phyloP scores from a whole-genome alignment of 2,329 filamentous ascomycete species.

The Rugonectria rugulosa region DNA sequence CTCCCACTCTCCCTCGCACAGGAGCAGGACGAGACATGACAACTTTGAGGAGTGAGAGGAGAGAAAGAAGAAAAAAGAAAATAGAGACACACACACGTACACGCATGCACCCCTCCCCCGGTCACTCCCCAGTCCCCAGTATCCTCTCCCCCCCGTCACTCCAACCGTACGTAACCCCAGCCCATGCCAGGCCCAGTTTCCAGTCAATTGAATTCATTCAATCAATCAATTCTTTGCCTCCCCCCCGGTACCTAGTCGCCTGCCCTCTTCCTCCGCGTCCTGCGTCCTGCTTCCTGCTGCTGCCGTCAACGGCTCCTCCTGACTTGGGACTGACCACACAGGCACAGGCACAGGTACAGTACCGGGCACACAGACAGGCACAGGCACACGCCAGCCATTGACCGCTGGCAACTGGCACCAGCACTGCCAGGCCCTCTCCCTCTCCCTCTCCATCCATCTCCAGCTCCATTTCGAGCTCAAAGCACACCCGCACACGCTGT shows the following conservation, averaged over 20 bases:
- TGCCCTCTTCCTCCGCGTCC: conserved; percentile 12
- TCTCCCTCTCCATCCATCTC: background rate
- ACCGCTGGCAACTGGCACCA: background rate
- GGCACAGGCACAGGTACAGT: conserved; percentile 28
- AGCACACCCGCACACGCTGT: conserved; percentile 10
- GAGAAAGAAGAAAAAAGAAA: background rate
- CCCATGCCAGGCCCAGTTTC: conserved; percentile 30
- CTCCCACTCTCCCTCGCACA: conserved; percentile 20
- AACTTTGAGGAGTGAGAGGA: conserved; percentile 20
- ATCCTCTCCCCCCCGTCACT: conserved; percentile 19
- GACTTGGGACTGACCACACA: conserved; percentile 31
- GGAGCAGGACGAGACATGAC: background rate
- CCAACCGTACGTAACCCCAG: conserved; percentile 30
- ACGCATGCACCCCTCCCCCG: conserved; percentile 31
- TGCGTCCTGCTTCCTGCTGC: no score
- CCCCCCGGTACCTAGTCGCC: conserved; percentile 20
- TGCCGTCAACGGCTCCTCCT: conserved; percentile 24
- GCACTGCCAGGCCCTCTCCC: background rate
- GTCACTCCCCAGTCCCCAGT: conserved; percentile 36
- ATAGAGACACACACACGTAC: background rate
- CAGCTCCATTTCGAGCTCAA: background rate
- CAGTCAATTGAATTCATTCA: conserved; percentile 22
- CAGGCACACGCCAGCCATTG: conserved; percentile 18
- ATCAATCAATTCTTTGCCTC: conserved; percentile 18
- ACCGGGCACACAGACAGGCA: conserved; percentile 28